phyloP scores from a whole-genome alignment of 768 basidiomycete genomes.

The Lactarius evosmus region DNA sequence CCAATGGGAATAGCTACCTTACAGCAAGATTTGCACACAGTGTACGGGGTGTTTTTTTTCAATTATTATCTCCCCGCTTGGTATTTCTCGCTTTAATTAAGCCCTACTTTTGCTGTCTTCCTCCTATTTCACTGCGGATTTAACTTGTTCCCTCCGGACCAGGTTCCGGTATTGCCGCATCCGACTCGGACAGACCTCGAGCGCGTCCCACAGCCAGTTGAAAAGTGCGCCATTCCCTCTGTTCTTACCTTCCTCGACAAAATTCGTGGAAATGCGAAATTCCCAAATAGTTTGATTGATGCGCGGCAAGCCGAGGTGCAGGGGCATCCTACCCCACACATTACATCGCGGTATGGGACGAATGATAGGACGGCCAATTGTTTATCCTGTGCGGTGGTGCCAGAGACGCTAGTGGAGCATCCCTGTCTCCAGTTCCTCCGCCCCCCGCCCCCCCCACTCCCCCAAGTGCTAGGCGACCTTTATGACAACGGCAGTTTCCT shows the following conservation, averaged over 20 bases:
- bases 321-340: background rate
- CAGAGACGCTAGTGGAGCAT: background rate
- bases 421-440: background rate
- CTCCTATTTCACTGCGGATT: background rate
- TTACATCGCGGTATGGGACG: background rate
- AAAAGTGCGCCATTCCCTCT: background rate
- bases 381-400: background rate
- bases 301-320: background rate
- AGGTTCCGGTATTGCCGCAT: background rate
- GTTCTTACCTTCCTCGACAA: background rate
- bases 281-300: background rate
- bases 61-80: too few species aligned
- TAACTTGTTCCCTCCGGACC: background rate
- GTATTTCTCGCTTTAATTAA: background rate
- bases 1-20: background rate
- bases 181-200: background rate
- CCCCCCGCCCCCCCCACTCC: too few species aligned
- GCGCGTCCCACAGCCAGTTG: background rate
- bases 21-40: background rate
- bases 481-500: too few species aligned
- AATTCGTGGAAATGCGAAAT: too few species aligned
- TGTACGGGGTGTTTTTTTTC: background rate
- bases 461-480: background rate
- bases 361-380: background rate
- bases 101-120: background rate